Percentiles rank a stretch among this genome's conserved stretches.
Evolutionary conservation across 768 basidiomycete genomes (phyloP).

Genomic region (Rickenella mellea): DNA sequence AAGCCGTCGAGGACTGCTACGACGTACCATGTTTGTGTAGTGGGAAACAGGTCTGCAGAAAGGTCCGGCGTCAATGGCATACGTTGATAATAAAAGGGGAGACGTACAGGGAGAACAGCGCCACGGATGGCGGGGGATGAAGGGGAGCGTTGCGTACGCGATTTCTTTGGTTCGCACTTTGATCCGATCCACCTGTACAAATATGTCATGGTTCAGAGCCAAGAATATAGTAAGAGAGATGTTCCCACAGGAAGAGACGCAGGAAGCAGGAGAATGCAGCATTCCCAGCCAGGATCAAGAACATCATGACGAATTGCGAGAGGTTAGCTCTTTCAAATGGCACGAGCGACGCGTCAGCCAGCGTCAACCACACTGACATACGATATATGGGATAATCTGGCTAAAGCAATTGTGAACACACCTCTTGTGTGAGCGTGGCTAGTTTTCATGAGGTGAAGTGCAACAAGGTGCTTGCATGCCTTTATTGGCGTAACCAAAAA

Average conservation of each 20-base stretch:
- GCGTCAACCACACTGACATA: no score
- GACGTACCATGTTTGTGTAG: slow-evolving; percentile 26
- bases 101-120: slow-evolving; percentile 21
- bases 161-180: slow-evolving; percentile 12
- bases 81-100: not conserved
- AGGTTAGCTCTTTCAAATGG: not conserved
- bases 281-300: not conserved
- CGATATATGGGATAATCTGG: no score
- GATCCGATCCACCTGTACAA: not conserved
- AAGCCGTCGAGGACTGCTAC: slow-evolving; percentile 40
- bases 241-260: slow-evolving; percentile 15
- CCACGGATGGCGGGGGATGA: slow-evolving; percentile 26
- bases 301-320: not conserved
- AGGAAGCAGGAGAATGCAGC: not conserved
- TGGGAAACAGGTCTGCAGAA: slow-evolving; percentile 19
- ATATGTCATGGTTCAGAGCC: no score
- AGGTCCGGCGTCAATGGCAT: not conserved
- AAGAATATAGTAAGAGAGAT: slow-evolving; percentile 10
- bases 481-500: not conserved
- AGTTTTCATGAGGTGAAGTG: no score
- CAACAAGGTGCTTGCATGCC: not conserved
- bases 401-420: no score
- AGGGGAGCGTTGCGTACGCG: slow-evolving; percentile 23
- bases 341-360: not conserved
- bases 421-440: no score